Conservation (phyloP, 2,329 filamentous ascomycete species). For the Microthyrium microscopicum region DNA sequence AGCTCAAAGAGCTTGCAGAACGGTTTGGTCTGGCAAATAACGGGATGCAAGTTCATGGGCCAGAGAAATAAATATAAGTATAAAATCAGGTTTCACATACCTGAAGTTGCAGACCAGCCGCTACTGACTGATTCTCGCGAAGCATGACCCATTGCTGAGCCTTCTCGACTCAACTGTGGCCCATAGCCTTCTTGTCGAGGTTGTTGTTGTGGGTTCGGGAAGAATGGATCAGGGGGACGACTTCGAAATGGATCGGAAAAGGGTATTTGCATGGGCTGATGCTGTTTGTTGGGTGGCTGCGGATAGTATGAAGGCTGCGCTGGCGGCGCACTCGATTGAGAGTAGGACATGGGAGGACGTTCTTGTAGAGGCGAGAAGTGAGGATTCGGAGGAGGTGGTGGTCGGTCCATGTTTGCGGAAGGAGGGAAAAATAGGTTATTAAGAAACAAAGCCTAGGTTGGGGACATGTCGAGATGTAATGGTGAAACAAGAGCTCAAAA, state of each 20-base stretch:
- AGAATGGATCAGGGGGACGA: slow-evolving; percentile 32
- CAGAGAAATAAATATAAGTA: no score
- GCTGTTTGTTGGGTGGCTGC: slow-evolving; percentile 14
- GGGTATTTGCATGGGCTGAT: slow-evolving; percentile 26
- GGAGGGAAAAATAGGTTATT: neutral
- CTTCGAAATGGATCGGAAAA: slow-evolving; percentile 30
- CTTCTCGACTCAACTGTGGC: slow-evolving; percentile 15
- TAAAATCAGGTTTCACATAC: slow-evolving; percentile 14
- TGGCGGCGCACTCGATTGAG: slow-evolving; percentile 34
- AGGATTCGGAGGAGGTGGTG: slow-evolving; percentile 21
- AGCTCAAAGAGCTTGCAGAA: no score
- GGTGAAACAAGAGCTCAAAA: no score
- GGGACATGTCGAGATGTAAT: neutral
- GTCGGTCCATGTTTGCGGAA: slow-evolving; percentile 18
- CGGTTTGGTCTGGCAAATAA: no score
- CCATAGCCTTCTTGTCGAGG: slow-evolving; percentile 27
- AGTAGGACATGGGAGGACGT: slow-evolving; percentile 34
- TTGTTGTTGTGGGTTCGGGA: slow-evolving; percentile 21
- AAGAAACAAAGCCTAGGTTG: neutral
- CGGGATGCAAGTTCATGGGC: no score
- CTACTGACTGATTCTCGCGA: slow-evolving; percentile 15
- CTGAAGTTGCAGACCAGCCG: slow-evolving; percentile 19
- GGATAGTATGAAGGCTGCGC: slow-evolving; percentile 8
- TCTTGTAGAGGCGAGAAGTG: slow-evolving; percentile 23
- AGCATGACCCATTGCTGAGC: slow-evolving; percentile 13